Evolutionary conservation across 2,329 filamentous ascomycete species (phyloP).

Genomic region (Onygenales sp.): DNA sequence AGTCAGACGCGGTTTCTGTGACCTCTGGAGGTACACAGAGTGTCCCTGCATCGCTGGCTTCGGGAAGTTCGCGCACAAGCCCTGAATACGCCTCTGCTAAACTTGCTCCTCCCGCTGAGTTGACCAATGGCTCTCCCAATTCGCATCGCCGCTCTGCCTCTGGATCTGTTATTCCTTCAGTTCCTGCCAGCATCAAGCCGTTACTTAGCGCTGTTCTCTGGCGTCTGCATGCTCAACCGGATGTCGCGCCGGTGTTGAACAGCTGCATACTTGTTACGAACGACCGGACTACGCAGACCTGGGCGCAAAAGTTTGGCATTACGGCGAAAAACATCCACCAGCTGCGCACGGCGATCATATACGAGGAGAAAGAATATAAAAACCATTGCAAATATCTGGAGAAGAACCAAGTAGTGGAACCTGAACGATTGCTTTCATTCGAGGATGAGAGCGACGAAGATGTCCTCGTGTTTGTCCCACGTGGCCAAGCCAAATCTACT

Average conservation of each 20-base stretch:
- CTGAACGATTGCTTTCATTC: slow-evolving; percentile 35
- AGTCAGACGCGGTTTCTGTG: slow-evolving; percentile 28
- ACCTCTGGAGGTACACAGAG: slow-evolving; percentile 34
- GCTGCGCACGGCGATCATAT: slow-evolving; percentile 37
- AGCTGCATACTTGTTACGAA: slow-evolving; percentile 36
- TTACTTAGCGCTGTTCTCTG: slow-evolving; percentile 37
- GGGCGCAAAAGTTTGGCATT: slow-evolving; percentile 40
- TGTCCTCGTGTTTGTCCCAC: slow-evolving; percentile 38
- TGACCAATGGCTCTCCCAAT: slow-evolving; percentile 13
- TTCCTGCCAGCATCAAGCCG: slow-evolving; percentile 30
- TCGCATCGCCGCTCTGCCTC: slow-evolving; percentile 25
- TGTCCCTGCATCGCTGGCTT: slow-evolving; percentile 33
- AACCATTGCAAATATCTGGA: slow-evolving; percentile 37
- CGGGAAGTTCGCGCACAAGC: slow-evolving; percentile 36
- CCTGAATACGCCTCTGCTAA: slow-evolving; percentile 30
- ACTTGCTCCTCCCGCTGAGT: slow-evolving; percentile 13
- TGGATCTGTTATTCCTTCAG: slow-evolving; percentile 26
- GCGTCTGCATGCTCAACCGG: slow-evolving; percentile 27
- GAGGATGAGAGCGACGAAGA: slow-evolving; percentile 41
- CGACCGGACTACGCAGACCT: slow-evolving; percentile 32
- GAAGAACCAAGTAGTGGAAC: slow-evolving; percentile 28
- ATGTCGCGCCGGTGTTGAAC: slow-evolving; percentile 22
- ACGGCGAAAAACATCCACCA: slow-evolving; percentile 40
- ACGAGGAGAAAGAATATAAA: slow-evolving; percentile 37
- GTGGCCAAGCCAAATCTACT: slow-evolving; percentile 28